Conservation (phyloP, 1,139 yeast species). For the Hansenula anomala region DNA sequence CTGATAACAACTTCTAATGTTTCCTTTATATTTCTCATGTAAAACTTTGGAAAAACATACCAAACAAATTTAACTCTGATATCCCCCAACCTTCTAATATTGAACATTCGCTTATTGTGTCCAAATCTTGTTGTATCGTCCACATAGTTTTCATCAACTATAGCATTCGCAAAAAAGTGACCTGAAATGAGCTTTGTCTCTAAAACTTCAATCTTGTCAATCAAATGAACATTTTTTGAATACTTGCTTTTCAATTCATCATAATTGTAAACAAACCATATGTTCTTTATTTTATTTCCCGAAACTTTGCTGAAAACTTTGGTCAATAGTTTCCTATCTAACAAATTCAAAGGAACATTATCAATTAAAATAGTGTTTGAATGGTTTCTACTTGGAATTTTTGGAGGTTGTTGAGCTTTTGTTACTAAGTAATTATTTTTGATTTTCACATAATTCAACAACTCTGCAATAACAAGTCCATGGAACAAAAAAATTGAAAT, state of each 20-base stretch:
- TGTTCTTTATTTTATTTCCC: constrained; percentile 29
- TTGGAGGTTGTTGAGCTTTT: constrained; percentile 17
- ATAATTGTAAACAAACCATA: constrained; percentile 50
- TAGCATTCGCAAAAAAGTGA: constrained; percentile 9
- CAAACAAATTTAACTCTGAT: constrained; percentile 3
- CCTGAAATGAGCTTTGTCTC: constrained; percentile 23
- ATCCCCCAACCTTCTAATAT: constrained; percentile 2
- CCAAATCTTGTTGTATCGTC: constrained; percentile 1
- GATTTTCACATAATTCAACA: constrained; percentile 41
- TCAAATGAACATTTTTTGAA: constrained; percentile 29
- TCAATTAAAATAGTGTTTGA: constrained; percentile 41
- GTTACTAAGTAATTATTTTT: constrained; percentile 35
- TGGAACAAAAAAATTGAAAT: constrained; percentile 52
- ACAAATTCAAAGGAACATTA: constrained; percentile 39
- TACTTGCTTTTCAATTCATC: constrained; percentile 30
- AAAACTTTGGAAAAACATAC: constrained; percentile 3
- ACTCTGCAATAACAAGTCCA: constrained; percentile 43
- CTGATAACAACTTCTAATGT: constrained; percentile 6
- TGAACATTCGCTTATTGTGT: constrained; percentile 3
- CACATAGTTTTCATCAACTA: neutral
- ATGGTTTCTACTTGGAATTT: constrained; percentile 22
- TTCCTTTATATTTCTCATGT: constrained; percentile 2
- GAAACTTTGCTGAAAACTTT: constrained; percentile 22
- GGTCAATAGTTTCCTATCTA: constrained; percentile 30
- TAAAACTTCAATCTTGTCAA: constrained; percentile 36